These are phyloP conservation scores for Salpingoeca rosetta DNA, from an alignment of 78 protist species.

Conservation along the genomic window DNA sequence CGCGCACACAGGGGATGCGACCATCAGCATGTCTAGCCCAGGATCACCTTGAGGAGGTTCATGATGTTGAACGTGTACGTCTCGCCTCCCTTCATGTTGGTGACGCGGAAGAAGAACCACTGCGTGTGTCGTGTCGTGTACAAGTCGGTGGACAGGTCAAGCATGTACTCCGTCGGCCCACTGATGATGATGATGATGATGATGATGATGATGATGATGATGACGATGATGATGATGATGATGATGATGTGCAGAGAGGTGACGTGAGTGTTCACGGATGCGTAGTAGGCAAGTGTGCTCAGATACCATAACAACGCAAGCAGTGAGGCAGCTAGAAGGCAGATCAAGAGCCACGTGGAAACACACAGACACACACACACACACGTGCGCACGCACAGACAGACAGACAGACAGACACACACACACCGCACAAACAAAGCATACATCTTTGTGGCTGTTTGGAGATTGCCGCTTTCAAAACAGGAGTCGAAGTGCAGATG, in stretches of 20 bases:
- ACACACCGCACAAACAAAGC: neutral
- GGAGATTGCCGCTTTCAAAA: slow-evolving; percentile 66
- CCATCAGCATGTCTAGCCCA: too few relatives aligned
- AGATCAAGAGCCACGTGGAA: neutral
- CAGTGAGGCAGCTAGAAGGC: neutral
- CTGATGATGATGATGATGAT: too few relatives aligned
- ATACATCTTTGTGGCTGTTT: slow-evolving; percentile 13
- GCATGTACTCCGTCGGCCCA: neutral
- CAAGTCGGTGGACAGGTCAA: slow-evolving; percentile 26
- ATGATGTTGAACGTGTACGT: slow-evolving; percentile 54
- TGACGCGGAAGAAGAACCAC: slow-evolving; percentile 66
- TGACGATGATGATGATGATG: too few relatives aligned
- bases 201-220: too few relatives aligned
- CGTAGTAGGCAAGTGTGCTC: neutral
- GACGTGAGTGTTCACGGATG: neutral
- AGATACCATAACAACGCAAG: neutral
- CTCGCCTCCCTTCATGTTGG: neutral
- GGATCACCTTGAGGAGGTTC: slow-evolving; percentile 45
- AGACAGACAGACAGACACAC: neutral
- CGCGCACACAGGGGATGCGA: too few relatives aligned
- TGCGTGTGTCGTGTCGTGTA: slow-evolving; percentile 61
- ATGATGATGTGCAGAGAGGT: too few relatives aligned
- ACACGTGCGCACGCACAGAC: too few relatives aligned
- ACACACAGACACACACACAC: too few relatives aligned
- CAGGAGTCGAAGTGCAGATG: slow-evolving; percentile 40